Conservation (phyloP, 2,329 filamentous ascomycete genomes). For the Blastomyces parvus region DNA sequence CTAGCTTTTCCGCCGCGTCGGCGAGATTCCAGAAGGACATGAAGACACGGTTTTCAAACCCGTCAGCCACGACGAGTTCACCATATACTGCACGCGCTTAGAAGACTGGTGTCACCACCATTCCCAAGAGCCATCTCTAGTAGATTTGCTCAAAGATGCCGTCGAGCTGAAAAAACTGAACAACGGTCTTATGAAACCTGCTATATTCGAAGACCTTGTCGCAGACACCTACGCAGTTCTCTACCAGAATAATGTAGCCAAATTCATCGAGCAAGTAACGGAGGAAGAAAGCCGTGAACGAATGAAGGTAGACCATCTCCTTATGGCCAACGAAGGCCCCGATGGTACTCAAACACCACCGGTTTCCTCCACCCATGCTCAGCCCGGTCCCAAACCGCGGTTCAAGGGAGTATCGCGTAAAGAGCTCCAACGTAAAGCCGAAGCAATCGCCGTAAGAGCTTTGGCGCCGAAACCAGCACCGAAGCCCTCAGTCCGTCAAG, state of each 20-base stretch:
- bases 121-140: constrained; percentile 38
- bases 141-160: constrained; percentile 57
- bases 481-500: constrained; percentile 8
- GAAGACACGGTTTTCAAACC: constrained; percentile 57
- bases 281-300: constrained; percentile 40
- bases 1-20: constrained; percentile 48
- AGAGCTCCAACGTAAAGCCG: constrained; percentile 51
- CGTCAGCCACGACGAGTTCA: constrained; percentile 57
- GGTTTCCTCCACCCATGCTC: constrained; percentile 14
- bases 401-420: constrained; percentile 51
- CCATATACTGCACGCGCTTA: constrained; percentile 48
- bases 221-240: constrained; percentile 71
- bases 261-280: constrained; percentile 31
- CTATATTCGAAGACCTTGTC: constrained; percentile 84
- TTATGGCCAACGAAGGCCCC: constrained; percentile 30
- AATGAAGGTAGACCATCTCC: constrained; percentile 40
- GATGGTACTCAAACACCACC: constrained; percentile 12
- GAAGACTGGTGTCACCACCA: constrained; percentile 49
- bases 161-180: constrained; percentile 72
- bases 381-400: constrained; percentile 26
- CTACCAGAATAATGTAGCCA: constrained; percentile 32
- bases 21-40: constrained; percentile 49
- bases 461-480: constrained; percentile 11
- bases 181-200: constrained; percentile 73
- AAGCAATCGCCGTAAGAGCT: constrained; percentile 43